Evolutionary conservation across 2,329 filamentous ascomycete species (phyloP).

Genomic region (Diaporthe vexans): DNA sequence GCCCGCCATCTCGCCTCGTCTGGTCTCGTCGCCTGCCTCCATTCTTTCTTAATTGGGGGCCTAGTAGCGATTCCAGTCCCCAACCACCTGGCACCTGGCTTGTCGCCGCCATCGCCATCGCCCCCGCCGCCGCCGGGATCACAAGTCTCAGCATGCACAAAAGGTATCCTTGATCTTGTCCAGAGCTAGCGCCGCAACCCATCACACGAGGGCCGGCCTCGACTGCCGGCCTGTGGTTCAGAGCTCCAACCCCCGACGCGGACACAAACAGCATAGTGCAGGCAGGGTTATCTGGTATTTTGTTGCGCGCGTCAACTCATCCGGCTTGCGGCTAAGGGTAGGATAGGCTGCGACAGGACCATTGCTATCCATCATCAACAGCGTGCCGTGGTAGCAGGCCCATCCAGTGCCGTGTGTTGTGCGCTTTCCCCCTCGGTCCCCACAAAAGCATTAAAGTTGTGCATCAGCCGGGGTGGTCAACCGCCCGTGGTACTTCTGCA

Average conservation of each 20-base stretch:
- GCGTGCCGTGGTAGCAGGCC: too few species aligned
- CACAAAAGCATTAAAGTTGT: too few species aligned
- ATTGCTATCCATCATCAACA: not conserved
- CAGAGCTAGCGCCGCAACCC: not conserved
- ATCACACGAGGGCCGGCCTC: not conserved
- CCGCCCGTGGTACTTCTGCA: not conserved
- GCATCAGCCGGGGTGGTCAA: not conserved
- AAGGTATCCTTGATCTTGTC: not conserved
- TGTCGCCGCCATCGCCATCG: not conserved
- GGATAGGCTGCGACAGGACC: not conserved
- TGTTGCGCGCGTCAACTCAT: not conserved
- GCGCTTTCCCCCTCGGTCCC: too few species aligned
- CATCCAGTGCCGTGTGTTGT: not conserved
- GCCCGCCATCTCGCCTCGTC: constrained; percentile 6
- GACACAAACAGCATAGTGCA: not conserved
- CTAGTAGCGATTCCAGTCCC: not conserved
- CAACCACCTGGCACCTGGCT: not conserved
- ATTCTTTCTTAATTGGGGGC: constrained; percentile 7
- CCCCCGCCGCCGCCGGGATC: not conserved
- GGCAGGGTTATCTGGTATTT: not conserved
- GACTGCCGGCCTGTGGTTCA: not conserved
- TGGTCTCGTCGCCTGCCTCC: not conserved
- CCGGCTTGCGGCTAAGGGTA: not conserved
- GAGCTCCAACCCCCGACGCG: not conserved
- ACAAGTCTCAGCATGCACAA: not conserved